Evolutionary conservation across 1,284 basidiomycete genomes (phyloP).

Genomic region (Bjerkandera adusta): DNA sequence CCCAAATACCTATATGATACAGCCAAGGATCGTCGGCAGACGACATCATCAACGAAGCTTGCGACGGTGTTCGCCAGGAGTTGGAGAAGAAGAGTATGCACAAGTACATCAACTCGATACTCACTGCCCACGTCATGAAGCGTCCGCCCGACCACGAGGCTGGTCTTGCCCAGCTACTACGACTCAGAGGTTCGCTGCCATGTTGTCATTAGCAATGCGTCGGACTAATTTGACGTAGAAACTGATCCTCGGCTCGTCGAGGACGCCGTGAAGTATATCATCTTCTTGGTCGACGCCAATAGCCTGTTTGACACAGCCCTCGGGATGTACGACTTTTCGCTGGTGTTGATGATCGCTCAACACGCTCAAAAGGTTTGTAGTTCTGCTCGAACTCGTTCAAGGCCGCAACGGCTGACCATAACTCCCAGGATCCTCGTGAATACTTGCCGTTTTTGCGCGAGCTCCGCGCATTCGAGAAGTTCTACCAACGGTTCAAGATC

Average conservation of each 20-base stretch:
- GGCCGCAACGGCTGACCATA: not conserved
- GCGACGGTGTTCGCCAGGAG: conserved; percentile 75
- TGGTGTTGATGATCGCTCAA: conserved; percentile 96
- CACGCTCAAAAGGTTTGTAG: conserved; percentile 86
- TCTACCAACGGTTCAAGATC: conserved; percentile 89
- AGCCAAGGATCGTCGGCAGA: conserved; percentile 59
- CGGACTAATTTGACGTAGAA: conserved; percentile 40
- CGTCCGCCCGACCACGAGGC: conserved; percentile 90
- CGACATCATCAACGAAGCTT: conserved; percentile 68
- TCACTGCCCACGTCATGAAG: conserved; percentile 93
- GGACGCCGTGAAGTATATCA: conserved; percentile 97
- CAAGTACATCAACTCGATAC: conserved; percentile 86
- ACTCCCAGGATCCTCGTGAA: conserved; percentile 88
- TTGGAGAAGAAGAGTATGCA: conserved; percentile 73
- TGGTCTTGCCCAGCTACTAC: conserved; percentile 76
- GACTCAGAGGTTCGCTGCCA: conserved; percentile 83
- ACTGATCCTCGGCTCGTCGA: conserved; percentile 79
- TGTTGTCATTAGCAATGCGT: not conserved
- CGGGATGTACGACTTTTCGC: conserved; percentile 98
- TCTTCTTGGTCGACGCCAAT: conserved; percentile 96
- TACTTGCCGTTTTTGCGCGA: conserved; percentile 96
- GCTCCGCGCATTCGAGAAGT: conserved; percentile 75
- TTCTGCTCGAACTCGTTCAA: not conserved
- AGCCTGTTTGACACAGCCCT: conserved; percentile 91
- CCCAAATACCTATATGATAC: conserved; percentile 8